Percentiles rank a stretch among this genome's conserved stretches.
These are phyloP conservation scores for Durusdinium trenchii DNA, from an alignment of 73 alveolate species.

Conservation along the genomic window DNA sequence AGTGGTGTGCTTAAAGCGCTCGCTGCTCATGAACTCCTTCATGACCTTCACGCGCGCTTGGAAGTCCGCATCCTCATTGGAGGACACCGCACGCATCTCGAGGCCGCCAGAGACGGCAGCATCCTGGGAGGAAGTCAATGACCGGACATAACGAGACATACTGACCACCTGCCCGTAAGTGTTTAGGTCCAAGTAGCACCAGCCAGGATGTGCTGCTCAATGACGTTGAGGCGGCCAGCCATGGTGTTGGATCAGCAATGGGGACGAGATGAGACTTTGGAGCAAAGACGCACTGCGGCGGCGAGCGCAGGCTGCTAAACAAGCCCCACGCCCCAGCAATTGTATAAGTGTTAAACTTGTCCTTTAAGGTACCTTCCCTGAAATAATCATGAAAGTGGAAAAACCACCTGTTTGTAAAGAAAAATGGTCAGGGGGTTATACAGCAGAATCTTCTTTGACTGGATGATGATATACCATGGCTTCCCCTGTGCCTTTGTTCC, in stretches of 20 bases:
- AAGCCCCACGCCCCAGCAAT: too few species aligned
- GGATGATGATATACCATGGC: too few species aligned
- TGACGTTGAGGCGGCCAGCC: constrained; percentile 74
- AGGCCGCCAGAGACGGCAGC: constrained; percentile 91
- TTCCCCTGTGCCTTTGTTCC: too few species aligned
- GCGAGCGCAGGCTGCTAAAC: neutral
- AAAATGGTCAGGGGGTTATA: too few species aligned
- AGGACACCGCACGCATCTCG: constrained; percentile 67
- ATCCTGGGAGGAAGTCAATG: constrained; percentile 1
- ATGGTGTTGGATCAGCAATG: neutral
- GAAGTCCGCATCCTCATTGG: constrained; percentile 84
- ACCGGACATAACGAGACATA: too few species aligned
- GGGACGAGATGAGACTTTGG: neutral
- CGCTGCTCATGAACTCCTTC: constrained; percentile 92
- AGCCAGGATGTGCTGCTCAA: constrained; percentile 81
- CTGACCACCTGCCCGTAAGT: too few species aligned
- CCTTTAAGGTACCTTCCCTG: too few species aligned
- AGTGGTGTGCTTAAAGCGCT: constrained; percentile 96
- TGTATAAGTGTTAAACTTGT: too few species aligned
- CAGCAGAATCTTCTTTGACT: too few species aligned
- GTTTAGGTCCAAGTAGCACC: constrained; percentile 46
- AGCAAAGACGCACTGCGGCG: neutral
- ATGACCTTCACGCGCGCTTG: constrained; percentile 76
- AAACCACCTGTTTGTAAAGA: too few species aligned
- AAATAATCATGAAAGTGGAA: too few species aligned